A percentile compares a stretch with the other conserved stretches of the same genome.
phyloP scores from a whole-genome alignment of 371 early-diverging fungal species.

The Amoeboaphelidium occidentale region DNA sequence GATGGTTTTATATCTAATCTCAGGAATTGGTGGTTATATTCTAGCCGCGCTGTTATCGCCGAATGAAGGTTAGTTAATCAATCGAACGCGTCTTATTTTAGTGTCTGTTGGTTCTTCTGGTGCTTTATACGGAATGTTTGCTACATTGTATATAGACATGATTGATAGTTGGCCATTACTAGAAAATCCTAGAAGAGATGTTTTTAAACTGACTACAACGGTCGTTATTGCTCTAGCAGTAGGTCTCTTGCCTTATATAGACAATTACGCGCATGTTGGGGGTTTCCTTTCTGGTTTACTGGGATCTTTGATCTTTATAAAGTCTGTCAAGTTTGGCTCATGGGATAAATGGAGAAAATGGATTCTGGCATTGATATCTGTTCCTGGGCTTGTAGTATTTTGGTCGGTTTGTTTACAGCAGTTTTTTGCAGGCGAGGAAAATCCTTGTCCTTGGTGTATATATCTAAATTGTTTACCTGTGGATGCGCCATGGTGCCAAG shows the following conservation, averaged over 20 bases:
- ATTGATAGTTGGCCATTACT: not conserved
- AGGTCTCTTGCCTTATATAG: not conserved
- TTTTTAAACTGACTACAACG: not conserved
- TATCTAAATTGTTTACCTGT: not conserved
- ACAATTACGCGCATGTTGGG: conserved; percentile 2
- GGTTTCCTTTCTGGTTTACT: not conserved
- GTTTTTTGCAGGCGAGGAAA: not conserved
- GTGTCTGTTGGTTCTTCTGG: not conserved
- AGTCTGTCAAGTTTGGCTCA: not conserved
- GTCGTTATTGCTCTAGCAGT: not conserved
- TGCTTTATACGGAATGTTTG: not conserved
- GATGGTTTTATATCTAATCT: not conserved
- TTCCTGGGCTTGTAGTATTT: not conserved
- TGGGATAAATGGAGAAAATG: not conserved
- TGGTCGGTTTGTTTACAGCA: not conserved
- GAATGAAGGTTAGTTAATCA: not conserved
- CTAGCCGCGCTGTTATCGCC: not conserved
- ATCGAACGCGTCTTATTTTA: no score
- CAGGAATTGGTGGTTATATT: not conserved
- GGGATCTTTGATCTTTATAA: not conserved
- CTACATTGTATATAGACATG: not conserved
- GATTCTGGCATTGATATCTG: not conserved
- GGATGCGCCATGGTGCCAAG: not conserved
- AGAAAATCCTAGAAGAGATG: not conserved
- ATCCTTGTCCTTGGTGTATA: not conserved